These are phyloP conservation scores for Ligustrum vulgare DNA, from an alignment of 257 asterid genomes.

Conservation along the genomic window DNA sequence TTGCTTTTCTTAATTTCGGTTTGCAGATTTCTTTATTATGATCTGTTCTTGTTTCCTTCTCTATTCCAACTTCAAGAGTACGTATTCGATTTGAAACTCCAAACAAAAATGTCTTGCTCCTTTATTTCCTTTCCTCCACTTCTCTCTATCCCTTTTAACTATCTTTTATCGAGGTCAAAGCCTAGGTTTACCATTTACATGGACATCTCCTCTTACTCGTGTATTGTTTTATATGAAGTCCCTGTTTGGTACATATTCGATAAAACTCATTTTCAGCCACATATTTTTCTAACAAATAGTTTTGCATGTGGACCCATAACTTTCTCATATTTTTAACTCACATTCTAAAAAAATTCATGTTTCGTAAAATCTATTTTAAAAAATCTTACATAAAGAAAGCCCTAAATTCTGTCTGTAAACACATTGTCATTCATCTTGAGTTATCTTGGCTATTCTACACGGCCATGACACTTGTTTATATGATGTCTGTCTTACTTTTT, in stretches of 20 bases:
- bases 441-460: background rate
- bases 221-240: no score
- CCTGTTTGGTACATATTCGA: no score
- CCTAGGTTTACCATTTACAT: background rate
- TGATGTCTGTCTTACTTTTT: background rate
- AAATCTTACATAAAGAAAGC: no score
- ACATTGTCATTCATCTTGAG: background rate
- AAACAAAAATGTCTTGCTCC: background rate
- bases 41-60: background rate
- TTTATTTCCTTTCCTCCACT: background rate
- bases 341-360: no score
- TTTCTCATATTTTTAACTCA: no score
- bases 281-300: no score
- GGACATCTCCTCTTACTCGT: background rate
- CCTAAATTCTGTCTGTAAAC: background rate
- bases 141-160: background rate
- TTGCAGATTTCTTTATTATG: background rate
- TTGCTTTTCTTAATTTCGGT: background rate
- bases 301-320: no score
- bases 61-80: background rate
- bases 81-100: background rate
- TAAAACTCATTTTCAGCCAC: no score
- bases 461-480: background rate
- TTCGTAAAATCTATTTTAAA: no score
- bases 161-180: background rate